A percentile compares a stretch with the other conserved stretches of the same genome.
phyloP scores from a whole-genome alignment of 2,329 filamentous ascomycete genomes.

The Decorospora gaudefroyi region DNA sequence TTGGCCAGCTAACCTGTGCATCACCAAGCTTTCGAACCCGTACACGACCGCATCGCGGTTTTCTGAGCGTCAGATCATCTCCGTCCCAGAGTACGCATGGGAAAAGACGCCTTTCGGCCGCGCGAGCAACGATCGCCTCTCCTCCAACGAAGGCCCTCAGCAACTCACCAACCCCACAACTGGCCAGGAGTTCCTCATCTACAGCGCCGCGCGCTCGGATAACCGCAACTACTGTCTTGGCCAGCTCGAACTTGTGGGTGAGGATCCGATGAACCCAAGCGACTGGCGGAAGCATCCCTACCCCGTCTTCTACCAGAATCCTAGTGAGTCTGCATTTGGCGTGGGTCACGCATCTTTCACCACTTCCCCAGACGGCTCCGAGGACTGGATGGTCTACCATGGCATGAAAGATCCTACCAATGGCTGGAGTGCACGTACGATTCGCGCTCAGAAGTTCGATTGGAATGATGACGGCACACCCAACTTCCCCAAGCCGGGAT shows the following conservation, averaged over 20 bases:
- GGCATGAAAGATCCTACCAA: conserved; percentile 56
- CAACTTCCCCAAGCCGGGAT: conserved; percentile 55
- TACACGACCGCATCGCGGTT: conserved; percentile 55
- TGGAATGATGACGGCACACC: conserved; percentile 56
- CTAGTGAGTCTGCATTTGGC: conserved; percentile 52
- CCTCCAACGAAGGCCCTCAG: conserved; percentile 57
- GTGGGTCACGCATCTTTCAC: conserved; percentile 59
- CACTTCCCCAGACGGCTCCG: conserved; percentile 53
- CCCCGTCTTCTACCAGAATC: conserved; percentile 57
- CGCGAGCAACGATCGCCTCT: conserved; percentile 52
- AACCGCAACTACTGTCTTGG: conserved; percentile 60
- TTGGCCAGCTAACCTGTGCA: conserved; percentile 60
- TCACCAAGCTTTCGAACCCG: conserved; percentile 55
- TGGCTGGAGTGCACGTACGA: conserved; percentile 55
- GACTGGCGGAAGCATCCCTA: conserved; percentile 56
- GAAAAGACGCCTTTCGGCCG: conserved; percentile 59
- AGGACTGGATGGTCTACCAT: conserved; percentile 60
- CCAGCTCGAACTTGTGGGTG: conserved; percentile 55
- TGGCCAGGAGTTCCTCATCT: conserved; percentile 56
- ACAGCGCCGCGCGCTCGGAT: conserved; percentile 56
- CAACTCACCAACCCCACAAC: conserved; percentile 56
- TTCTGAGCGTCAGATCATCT: conserved; percentile 54
- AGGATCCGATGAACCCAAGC: conserved; percentile 55
- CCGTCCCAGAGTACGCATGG: conserved; percentile 55
- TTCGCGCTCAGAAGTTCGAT: conserved; percentile 55